Evolutionary conservation across 495 filamentous ascomycete species (phyloP), one percentile per base, ranked within the genome.

Genomic region (Delitschia confertaspora): DNA sequence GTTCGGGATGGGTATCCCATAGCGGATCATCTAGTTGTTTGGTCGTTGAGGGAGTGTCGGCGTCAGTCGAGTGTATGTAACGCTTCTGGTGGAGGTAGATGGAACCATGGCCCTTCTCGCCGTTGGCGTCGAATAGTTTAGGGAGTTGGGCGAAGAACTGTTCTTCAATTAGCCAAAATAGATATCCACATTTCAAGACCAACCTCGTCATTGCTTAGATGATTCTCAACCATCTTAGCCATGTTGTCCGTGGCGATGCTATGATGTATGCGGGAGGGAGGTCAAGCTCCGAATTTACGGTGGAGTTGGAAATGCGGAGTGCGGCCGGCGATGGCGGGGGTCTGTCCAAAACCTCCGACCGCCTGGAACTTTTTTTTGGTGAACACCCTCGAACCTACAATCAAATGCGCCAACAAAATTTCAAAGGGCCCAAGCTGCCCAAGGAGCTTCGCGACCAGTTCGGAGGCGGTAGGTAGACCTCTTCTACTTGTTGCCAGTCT

Each of bases 111-210:
- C 78, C 66, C 54, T 80, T 77, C 49, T 74, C 64, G 37, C 81
- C 82, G 34, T 75, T 74, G 30, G 69, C 64, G 42, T 76, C 71
- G 62, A 96, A 83, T 50, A 98, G 81, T 49, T 70, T 62, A 34
- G 77, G 63, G 42, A 98, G 82, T 47, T 76, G 73, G 43, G 71
- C 59, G 72, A 98, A 93, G 77, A 98, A 98, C 87, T 96, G 59
- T 25, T 42, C 14, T 31, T 23, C 9, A 9, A 34, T 57, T 31
- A 57, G 59, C 7, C 11, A 34, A 52, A 36, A 43, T 38, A 43
- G n/a, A n/a, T n/a, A n/a, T n/a, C n/a, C n/a, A n/a, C n/a, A n/a
- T n/a, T n/a, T n/a, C n/a, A n/a, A n/a, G n/a, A 57, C 43, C 24
- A 69, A 88, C 85, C 72, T 87, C 82, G 41, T 88, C 82, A 54